Conservation (phyloP, 805 yeast species). For the Lachancea nothofagi region DNA sequence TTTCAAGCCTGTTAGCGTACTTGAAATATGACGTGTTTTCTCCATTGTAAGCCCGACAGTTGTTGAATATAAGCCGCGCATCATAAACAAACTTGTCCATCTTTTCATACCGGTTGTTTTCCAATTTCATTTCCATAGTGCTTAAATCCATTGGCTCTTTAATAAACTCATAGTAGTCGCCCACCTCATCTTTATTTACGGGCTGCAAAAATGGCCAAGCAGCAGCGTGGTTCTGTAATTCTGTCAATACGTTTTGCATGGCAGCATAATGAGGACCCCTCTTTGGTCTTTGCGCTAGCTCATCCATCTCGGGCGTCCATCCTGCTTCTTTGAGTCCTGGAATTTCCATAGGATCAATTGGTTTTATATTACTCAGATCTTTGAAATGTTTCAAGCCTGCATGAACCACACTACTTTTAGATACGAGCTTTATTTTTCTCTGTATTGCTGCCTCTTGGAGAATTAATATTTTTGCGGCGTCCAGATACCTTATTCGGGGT, state of each 20-base stretch:
- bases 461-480: constrained; percentile 76
- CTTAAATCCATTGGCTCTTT: constrained; percentile 97
- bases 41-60: constrained; percentile 88
- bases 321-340: constrained; percentile 94
- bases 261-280: constrained; percentile 91
- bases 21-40: constrained; percentile 93
- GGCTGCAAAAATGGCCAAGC: constrained; percentile 98
- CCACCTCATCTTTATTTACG: constrained; percentile 88
- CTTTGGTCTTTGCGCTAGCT: constrained; percentile 89
- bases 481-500: constrained; percentile 82
- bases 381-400: constrained; percentile 75
- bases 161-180: constrained; percentile 92
- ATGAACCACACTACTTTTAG: constrained; percentile 73
- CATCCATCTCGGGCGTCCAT: constrained; percentile 98
- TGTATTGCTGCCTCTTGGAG: constrained; percentile 89
- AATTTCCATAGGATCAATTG: constrained; percentile 72
- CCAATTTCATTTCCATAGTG: constrained; percentile 91
- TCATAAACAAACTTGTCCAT: constrained; percentile 92
- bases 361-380: constrained; percentile 40
- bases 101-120: constrained; percentile 82
- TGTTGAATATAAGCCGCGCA: constrained; percentile 76
- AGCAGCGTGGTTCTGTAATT: constrained; percentile 88
- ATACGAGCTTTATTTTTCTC: constrained; percentile 71
- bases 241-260: constrained; percentile 83
- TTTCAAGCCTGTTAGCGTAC: constrained; percentile 90